Evolutionary conservation across 1,139 yeast species (phyloP), one percentile per base, ranked within the genome.

Genomic region (Magnusiomyces tetraspermus): DNA sequence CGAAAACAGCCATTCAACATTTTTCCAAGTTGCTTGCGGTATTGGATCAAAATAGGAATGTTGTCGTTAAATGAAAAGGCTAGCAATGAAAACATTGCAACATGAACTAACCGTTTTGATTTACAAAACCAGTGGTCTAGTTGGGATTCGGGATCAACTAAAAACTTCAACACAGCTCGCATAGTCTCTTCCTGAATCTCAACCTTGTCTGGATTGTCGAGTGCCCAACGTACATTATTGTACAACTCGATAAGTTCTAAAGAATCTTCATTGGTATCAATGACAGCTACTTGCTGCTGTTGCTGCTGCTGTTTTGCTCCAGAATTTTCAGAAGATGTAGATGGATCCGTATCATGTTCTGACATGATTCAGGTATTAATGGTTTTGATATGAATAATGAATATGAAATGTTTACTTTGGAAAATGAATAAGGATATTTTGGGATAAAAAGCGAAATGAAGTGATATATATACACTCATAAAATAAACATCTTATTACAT

Each of bases 1-100:
- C 69, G 1, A 60, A 68, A 22, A 76, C 78, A 1, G 55, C 66
- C 8, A 40, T 60, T 15, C 53, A 63, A 41, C 60, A 64, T 31
- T 10, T 62, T 4, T 19, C 53, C 21, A 58, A 63, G 1, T n/a
- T 57, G 30, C 22, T 46, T 26, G 58, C 65, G 5, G 42, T 56
- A 2, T 54, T 59, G 22, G 49, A 21, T 17, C 17, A 45, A n/a
- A 28, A 45, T 33, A 19, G 48, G 51, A 28, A 45, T 22, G 43
- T 46, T 30, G 2, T 19, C 11, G 19, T n/a, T 4, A 31, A 21
- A 45, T 19, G 48, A 24, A 24, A 28, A 24, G 48, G 53, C 40
- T 17, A 45, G 31, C 31, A 45, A 26, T 3, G 48, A 45, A 15
- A 33, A 15, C 21, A 22, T 45, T 5, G 48, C 40, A 6, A 45